Conservation (phyloP, 2,329 filamentous ascomycete genomes). For the Colletotrichum lentis region DNA sequence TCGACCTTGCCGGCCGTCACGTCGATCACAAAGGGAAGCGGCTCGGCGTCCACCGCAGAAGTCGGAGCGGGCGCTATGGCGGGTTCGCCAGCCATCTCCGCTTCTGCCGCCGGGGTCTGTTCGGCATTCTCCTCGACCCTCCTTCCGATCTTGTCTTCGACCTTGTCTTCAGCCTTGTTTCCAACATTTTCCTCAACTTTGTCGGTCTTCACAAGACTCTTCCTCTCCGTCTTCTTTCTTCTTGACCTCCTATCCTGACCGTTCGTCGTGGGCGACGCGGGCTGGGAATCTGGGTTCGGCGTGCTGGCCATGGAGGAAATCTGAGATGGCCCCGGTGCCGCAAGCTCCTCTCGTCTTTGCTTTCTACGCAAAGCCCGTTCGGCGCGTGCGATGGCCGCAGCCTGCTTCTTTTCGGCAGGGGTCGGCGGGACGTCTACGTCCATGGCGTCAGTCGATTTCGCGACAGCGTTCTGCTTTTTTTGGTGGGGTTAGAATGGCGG, state of each 20-base stretch:
- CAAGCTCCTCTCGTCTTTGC: slow-evolving; percentile 28
- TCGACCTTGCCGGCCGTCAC: slow-evolving; percentile 22
- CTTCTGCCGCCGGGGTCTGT: slow-evolving; percentile 11
- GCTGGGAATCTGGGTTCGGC: slow-evolving; percentile 26
- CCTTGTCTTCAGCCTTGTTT: slow-evolving; percentile 2
- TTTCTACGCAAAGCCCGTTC: slow-evolving; percentile 34
- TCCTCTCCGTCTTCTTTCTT: slow-evolving; percentile 34
- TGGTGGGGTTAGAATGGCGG: slow-evolving; percentile 19
- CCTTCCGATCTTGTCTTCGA: neutral
- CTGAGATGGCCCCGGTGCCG: slow-evolving; percentile 5
- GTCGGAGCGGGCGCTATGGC: neutral
- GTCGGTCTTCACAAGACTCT: slow-evolving; percentile 16
- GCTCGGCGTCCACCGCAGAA: slow-evolving; percentile 12
- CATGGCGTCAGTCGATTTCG: slow-evolving; percentile 25
- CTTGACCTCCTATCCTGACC: slow-evolving; percentile 31
- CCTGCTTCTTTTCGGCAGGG: slow-evolving; percentile 26
- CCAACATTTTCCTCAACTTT: neutral
- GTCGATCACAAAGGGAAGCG: slow-evolving; percentile 27
- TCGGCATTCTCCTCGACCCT: no score
- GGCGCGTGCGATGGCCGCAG: slow-evolving; percentile 28
- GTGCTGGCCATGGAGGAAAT: slow-evolving; percentile 29
- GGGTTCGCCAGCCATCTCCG: slow-evolving; percentile 17
- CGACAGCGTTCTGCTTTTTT: slow-evolving; percentile 6
- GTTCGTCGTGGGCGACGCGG: slow-evolving; percentile 27
- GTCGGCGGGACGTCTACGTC: slow-evolving; percentile 28